Evolutionary conservation across 495 filamentous ascomycete genomes (phyloP), one percentile per base, ranked within the genome.

Genomic region (Penicillium pulvis): DNA sequence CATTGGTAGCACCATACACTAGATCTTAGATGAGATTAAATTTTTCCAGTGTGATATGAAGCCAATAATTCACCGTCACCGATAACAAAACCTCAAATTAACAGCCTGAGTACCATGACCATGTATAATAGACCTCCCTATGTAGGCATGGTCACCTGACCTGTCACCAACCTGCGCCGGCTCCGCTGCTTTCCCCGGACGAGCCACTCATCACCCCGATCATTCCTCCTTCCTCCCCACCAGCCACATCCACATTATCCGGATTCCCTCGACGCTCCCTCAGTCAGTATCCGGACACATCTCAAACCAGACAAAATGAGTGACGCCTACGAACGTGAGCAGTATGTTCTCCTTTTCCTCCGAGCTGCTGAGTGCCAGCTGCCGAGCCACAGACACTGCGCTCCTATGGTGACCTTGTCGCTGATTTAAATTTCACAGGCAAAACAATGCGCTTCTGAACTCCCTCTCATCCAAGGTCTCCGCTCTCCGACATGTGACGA

Each of bases 391-490:
- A 4, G 10, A 19, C 14, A 51, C 19, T 17, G 10, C 14, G 35
- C 33, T 19, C 23, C 19, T 11, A 10, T 16, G 0, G 10, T 26
- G 6, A 51, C 17, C n/a, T 26, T 16, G 17, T 52, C 16, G 50
- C 64, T 65, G 46, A 66, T 44, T 53, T 33, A 9, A 8, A 10
- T 47, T 3, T 8, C 4, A 14, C 46, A 87, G 85, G 73, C 94
- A 98, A 77, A 98, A 98, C 78, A 96, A 97, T 76, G 87, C 90
- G 66, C 92, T 94, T 70, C 89, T 98, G 51, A 87, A 92, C 65
- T 92, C 95, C 66, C 88, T 98, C 23, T 87, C 90, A 16, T 81
- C 83, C 26, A 98, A 98, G 74, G 91, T 97, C 31, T 90, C 90
- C 45, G 91, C 92, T 35, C 83, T 98, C 52, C 92, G 93, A 66